These are phyloP conservation scores for Fonsecaea erecta DNA, from an alignment of 2,329 filamentous ascomycete genomes.

Conservation along the genomic window DNA sequence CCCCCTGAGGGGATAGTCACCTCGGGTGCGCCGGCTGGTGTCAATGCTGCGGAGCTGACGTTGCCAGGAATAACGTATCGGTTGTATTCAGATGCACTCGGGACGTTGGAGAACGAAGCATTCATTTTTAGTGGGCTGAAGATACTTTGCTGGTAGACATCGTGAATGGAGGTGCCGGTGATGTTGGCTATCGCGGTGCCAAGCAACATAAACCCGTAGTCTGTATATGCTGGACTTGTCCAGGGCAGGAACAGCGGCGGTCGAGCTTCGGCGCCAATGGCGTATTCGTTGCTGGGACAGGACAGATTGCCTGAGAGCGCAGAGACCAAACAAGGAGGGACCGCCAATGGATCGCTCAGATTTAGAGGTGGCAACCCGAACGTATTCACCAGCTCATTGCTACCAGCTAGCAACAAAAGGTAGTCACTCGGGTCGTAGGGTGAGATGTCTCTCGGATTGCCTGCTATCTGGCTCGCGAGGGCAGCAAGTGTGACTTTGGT, in stretches of 20 bases:
- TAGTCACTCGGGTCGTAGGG: conserved; percentile 1
- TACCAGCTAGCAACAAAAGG: background rate
- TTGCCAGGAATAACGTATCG: conserved; percentile 35
- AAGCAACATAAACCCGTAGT: conserved; percentile 53
- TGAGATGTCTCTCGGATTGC: conserved; percentile 40
- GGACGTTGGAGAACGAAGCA: conserved; percentile 46
- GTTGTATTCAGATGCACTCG: conserved; percentile 35
- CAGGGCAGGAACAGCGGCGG: conserved; percentile 52
- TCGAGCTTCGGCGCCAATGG: conserved; percentile 40
- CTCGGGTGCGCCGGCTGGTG: conserved; percentile 12
- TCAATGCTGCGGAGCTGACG: background rate
- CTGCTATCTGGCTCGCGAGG: conserved; percentile 54
- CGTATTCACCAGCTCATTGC: background rate
- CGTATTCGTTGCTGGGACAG: conserved; percentile 26
- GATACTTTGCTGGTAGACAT: conserved; percentile 50
- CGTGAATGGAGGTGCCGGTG: conserved; percentile 47
- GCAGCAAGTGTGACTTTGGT: conserved; percentile 54
- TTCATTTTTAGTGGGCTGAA: conserved; percentile 51
- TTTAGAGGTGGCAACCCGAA: conserved; percentile 11
- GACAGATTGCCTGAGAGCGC: background rate
- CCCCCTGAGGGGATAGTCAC: conserved; percentile 31
- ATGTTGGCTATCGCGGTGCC: conserved; percentile 54
- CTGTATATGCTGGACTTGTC: conserved; percentile 56
- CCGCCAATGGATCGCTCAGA: conserved; percentile 6
- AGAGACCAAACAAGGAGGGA: conserved; percentile 33